Evolutionary conservation across 176 grass and related monocot species (phyloP).

Genomic region (Raddia guianensis): DNA sequence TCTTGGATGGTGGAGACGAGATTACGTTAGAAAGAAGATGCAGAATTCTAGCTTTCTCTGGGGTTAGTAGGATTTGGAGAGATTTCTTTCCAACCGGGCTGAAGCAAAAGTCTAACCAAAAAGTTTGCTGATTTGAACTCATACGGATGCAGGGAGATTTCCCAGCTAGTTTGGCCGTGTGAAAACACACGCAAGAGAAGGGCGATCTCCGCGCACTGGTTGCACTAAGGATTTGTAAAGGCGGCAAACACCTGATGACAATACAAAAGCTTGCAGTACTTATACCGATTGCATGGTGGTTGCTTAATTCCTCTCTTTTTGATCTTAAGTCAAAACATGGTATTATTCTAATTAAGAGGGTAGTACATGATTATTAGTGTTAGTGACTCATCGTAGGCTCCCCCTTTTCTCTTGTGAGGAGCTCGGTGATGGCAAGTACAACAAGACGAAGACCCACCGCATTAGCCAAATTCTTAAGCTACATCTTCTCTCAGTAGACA

Average conservation of each 20-base stretch:
- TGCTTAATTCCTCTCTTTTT: conserved; percentile 31
- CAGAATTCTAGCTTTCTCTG: conserved; percentile 52
- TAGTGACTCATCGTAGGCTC: not conserved
- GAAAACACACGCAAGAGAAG: conserved; percentile 34
- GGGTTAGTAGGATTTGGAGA: conserved; percentile 67
- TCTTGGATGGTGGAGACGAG: conserved; percentile 70
- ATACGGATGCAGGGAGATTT: conserved; percentile 37
- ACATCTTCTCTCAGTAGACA: conserved; percentile 41
- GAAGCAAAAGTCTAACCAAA: conserved; percentile 52
- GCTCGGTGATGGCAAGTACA: conserved; percentile 34
- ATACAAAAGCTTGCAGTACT: conserved; percentile 22
- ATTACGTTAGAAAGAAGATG: conserved; percentile 51
- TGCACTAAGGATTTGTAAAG: conserved; percentile 44
- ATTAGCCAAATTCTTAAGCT: conserved; percentile 13
- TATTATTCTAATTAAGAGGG: conserved; percentile 6
- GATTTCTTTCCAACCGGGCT: conserved; percentile 58
- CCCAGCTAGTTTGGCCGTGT: conserved; percentile 36
- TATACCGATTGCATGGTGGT: conserved; percentile 19
- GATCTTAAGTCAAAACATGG: conserved; percentile 42
- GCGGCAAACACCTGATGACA: conserved; percentile 18
- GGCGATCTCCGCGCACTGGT: conserved; percentile 53
- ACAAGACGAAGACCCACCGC: not conserved
- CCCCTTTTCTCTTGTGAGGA: not conserved
- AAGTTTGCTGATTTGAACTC: conserved; percentile 55
- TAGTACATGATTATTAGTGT: conserved; percentile 28